Percentiles rank a stretch among this genome's conserved stretches.
phyloP scores from a whole-genome alignment of 169 alveolate species.

The Eimeria zaria region DNA sequence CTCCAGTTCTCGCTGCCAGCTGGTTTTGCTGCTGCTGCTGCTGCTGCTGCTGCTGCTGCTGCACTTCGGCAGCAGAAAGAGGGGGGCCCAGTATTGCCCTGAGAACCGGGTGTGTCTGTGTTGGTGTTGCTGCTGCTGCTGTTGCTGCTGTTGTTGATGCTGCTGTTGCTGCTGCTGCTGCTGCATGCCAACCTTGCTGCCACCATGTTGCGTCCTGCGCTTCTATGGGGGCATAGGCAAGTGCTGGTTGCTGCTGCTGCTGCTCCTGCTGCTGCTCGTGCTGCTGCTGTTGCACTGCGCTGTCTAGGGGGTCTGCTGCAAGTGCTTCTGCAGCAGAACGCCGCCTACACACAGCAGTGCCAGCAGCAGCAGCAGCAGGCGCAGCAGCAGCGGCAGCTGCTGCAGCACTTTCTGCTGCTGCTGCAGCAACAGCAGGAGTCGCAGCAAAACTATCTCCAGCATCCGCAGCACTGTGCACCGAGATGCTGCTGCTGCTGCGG shows the following conservation, averaged over 20 bases:
- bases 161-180: conserved; percentile 37
- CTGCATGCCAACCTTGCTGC: conserved; percentile 7
- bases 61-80: background rate
- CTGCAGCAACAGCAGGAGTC: conserved; percentile 2
- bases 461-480: background rate
- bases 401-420: background rate
- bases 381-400: conserved; percentile 34
- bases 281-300: conserved; percentile 40
- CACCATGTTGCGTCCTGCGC: background rate
- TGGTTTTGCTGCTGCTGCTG: background rate
- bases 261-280: conserved; percentile 6
- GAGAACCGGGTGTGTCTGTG: background rate
- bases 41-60: conserved; percentile 18
- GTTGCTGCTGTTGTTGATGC: background rate
- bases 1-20: background rate
- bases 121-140: conserved; percentile 43
- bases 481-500: background rate
- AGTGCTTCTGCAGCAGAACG: conserved; percentile 50
- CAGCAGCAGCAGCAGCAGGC: conserved; percentile 48
- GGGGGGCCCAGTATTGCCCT: background rate
- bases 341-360: background rate
- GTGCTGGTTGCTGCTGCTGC: conserved; percentile 42
- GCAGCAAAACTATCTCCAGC: conserved; percentile 8
- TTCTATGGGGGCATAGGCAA: background rate
- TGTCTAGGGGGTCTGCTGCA: conserved; percentile 22